Evolutionary conservation across 2,329 filamentous ascomycete species (phyloP), one percentile per base, ranked within the genome.

Genomic region (Alternaria tenuissima): DNA sequence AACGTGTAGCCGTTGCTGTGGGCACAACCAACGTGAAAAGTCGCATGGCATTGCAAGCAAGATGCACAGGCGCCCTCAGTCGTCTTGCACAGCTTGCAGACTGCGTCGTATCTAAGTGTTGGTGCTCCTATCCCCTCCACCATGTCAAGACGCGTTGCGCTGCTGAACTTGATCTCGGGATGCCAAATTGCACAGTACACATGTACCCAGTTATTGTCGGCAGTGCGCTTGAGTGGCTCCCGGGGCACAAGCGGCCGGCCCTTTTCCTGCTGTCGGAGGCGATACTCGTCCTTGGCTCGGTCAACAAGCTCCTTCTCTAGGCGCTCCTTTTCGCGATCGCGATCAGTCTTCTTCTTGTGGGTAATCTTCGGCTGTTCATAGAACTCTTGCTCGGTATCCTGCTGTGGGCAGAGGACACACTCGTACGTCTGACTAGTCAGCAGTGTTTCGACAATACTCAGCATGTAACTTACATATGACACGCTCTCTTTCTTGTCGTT

Each of bases 141-240:
- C 32, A 93, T 90, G 68, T 93, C 91, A 34, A 99, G 82, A 18
- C 91, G 88, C 71, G 89, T 89, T 18, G 93, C 91, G 70, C 92
- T 92, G 63, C 91, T 94, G 78, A 97, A 99, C 73, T 94, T 95
- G 71, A 97, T 90, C 78, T 99, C 95, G 0, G 93, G 89, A 11
- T 91, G 94, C 89, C 92, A 98, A 18, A 97, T 84, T 1, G 95
- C 94, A 74, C 95, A 99, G 38, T 91, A 90, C 28, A 98, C 93
- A 76, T 99, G 95, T 16, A 97, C 92, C 95, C 95, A 99, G 74
- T 98, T 98, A 80, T 98, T 98, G 76, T 96, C 93, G 4, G 91
- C 92, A 0, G 95, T 99, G 49, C 92, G 88, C 81, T 99, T 99
- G 64, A 99, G 83, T 4, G 95, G 91, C 76, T 98, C 95, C 48